Evolutionary conservation across 257 asterid species (phyloP).

Genomic region (Capsicum chinense): DNA sequence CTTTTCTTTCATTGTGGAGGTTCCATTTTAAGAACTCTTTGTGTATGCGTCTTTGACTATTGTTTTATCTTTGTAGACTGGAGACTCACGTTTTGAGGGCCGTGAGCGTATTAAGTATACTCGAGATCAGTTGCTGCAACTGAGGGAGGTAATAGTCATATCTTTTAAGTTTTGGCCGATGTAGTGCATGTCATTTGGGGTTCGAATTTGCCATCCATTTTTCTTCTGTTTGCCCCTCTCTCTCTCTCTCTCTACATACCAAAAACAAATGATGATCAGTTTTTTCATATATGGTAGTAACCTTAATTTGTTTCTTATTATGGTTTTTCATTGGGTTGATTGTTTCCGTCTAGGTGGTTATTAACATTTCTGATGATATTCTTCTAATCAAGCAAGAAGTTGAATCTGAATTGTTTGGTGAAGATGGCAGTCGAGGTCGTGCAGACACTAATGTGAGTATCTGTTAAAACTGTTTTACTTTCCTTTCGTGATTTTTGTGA

Average conservation of each 20-base stretch:
- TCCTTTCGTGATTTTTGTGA: background rate
- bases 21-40: background rate
- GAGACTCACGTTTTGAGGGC: slow-evolving; percentile 79
- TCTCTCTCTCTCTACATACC: no score
- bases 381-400: slow-evolving; percentile 77
- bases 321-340: slow-evolving; percentile 24
- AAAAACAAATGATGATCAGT: no score
- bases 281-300: background rate
- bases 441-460: slow-evolving; percentile 71
- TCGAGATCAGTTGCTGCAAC: slow-evolving; percentile 74
- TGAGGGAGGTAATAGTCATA: slow-evolving; percentile 69
- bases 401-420: slow-evolving; percentile 80
- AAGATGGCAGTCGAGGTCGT: slow-evolving; percentile 70
- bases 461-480: background rate
- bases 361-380: slow-evolving; percentile 60
- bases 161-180: slow-evolving; percentile 21
- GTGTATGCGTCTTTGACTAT: background rate
- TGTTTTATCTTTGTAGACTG: slow-evolving; percentile 51
- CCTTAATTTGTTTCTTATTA: background rate
- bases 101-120: slow-evolving; percentile 68
- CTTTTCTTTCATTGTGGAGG: slow-evolving; percentile 5
- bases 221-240: no score
- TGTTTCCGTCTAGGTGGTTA: slow-evolving; percentile 53
- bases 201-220: background rate
- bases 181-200: background rate